Conservation (phyloP, 2,329 filamentous ascomycete species). For the Curvularia verruculosa region DNA sequence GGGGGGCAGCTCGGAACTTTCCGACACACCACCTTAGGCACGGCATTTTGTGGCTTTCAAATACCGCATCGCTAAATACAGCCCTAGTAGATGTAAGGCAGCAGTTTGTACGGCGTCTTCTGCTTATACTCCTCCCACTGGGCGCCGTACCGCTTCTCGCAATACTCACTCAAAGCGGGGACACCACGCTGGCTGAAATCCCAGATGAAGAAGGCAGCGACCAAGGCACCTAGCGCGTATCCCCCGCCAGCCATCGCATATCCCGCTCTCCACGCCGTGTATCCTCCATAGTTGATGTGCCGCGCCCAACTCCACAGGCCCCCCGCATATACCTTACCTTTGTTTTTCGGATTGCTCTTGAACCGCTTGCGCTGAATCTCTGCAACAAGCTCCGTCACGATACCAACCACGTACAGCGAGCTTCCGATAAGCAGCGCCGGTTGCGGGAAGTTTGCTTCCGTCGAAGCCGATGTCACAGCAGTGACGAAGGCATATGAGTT, state of each 20-base stretch:
- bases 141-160: conserved; percentile 50
- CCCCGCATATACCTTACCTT: conserved; percentile 59
- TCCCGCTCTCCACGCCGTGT: conserved; percentile 58
- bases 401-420: conserved; percentile 58
- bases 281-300: conserved; percentile 63
- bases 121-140: conserved; percentile 51
- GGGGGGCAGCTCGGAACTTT: background rate
- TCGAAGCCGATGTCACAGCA: conserved; percentile 55
- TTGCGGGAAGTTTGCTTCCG: conserved; percentile 50
- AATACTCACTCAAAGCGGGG: conserved; percentile 59
- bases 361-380: conserved; percentile 64
- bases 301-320: conserved; percentile 58
- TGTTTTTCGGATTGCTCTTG: conserved; percentile 59
- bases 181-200: conserved; percentile 56
- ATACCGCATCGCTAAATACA: background rate
- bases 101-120: conserved; percentile 47
- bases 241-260: conserved; percentile 59
- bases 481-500: conserved; percentile 63
- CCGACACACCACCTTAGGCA: background rate
- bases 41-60: background rate
- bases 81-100: conserved; percentile 42
- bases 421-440: conserved; percentile 55
- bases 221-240: conserved; percentile 52
- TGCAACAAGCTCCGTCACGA: conserved; percentile 60
- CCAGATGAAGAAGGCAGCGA: conserved; percentile 51